Conservation (phyloP, 2,329 filamentous ascomycete genomes). For the Zarea fungicola region DNA sequence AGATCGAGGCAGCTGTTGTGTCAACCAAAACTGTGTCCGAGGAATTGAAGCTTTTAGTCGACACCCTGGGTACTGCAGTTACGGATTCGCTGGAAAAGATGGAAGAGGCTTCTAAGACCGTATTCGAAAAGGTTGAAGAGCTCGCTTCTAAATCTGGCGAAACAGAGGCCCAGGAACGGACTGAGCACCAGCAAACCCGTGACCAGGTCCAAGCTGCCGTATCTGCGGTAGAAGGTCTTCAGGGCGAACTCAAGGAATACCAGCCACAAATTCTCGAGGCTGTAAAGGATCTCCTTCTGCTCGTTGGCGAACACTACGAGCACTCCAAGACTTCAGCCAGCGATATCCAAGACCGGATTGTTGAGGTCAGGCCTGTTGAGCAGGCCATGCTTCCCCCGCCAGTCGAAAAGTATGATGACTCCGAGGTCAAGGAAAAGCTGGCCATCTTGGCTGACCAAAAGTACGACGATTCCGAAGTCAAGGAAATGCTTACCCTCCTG, state of each 20-base stretch:
- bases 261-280: conserved; percentile 85
- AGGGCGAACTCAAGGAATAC: conserved; percentile 73
- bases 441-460: conserved; percentile 29
- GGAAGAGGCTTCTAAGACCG: conserved; percentile 79
- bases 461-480: conserved; percentile 29
- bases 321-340: conserved; percentile 66
- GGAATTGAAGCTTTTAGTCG: conserved; percentile 79
- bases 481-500: conserved; percentile 21
- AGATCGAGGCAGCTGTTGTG: conserved; percentile 68
- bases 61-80: conserved; percentile 75
- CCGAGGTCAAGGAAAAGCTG: conserved; percentile 26
- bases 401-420: conserved; percentile 57
- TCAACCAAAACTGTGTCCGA: conserved; percentile 76
- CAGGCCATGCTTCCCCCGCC: conserved; percentile 49
- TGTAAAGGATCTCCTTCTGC: conserved; percentile 75
- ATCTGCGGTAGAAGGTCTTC: conserved; percentile 66
- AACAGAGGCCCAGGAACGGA: conserved; percentile 64
- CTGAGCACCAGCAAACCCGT: conserved; percentile 76
- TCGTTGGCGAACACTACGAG: conserved; percentile 84
- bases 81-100: conserved; percentile 82
- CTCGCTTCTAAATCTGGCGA: conserved; percentile 72
- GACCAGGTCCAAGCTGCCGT: conserved; percentile 74
- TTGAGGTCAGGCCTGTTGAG: conserved; percentile 57
- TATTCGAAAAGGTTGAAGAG: conserved; percentile 77
- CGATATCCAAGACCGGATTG: conserved; percentile 52